Percentiles rank a stretch among this genome's conserved stretches.
These are phyloP conservation scores for Willaertia magna DNA, from an alignment of 208 protist genomes.

Conservation along the genomic window DNA sequence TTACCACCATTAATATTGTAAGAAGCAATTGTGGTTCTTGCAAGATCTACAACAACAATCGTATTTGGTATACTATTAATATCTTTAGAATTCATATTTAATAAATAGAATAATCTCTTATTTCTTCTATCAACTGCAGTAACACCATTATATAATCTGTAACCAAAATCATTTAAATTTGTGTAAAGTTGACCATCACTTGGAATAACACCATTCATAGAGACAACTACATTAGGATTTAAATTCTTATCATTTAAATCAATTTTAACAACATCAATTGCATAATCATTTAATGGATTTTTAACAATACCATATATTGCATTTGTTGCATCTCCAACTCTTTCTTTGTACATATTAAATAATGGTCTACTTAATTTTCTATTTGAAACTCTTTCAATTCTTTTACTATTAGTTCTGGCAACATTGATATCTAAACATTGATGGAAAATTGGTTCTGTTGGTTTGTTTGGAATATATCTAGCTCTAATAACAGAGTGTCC, in stretches of 20 bases:
- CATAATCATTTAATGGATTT: too few relatives aligned
- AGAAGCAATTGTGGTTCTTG: not conserved
- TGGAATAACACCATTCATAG: too few relatives aligned
- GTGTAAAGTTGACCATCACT: too few relatives aligned
- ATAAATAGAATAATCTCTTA: not conserved
- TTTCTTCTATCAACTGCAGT: not conserved
- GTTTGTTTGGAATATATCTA: not conserved
- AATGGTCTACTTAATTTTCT: too few relatives aligned
- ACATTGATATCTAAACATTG: not conserved
- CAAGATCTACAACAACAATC: not conserved
- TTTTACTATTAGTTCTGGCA: not conserved
- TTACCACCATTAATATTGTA: not conserved
- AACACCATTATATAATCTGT: too few relatives aligned
- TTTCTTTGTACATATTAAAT: too few relatives aligned
- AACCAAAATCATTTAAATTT: too few relatives aligned
- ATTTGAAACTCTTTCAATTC: not conserved
- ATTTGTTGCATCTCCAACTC: too few relatives aligned
- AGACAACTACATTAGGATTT: too few relatives aligned
- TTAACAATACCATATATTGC: too few relatives aligned
- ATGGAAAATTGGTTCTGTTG: slow-evolving; percentile 8
- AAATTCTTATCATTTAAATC: too few relatives aligned
- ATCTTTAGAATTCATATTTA: not conserved
- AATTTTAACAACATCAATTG: too few relatives aligned
- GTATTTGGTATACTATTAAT: not conserved
- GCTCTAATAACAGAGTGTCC: not conserved